Base-by-base conservation (phyloP, 2,329 filamentous ascomycete genomes). In the Gnomoniopsis smithogilvyi region DNA sequence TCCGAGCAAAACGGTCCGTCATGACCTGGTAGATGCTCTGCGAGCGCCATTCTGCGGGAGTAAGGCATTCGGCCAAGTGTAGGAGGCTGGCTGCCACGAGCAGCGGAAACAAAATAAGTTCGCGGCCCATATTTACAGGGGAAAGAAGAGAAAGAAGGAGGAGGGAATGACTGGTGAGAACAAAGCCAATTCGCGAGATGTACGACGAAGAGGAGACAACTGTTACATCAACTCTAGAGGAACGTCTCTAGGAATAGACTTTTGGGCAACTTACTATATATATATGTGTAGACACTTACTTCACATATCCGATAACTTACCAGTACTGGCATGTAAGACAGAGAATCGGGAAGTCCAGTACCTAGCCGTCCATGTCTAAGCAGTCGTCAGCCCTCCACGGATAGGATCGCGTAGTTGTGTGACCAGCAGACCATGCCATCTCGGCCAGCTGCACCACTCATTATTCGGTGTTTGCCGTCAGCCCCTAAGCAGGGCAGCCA, bases 11-110 rank as follows among this genome's bases (percentile, higher is more conserved):
- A 12, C 76, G 69, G 64, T 78, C 76, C 3, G 74, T 77, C 60
- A 78, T 66, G 52, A 78, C 70, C 66, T 78, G 76, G 60, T 78
- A 78, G 60, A 78, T 75, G 41, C 73, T 74, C 59, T 73, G 72
- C 30, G 68, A 66, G n/a, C 74, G 69, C 74, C 72, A 73, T 63
- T 69, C 54, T n/a, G 64, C 54, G 36, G 61, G 61, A 4, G 54
- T 58, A 45, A 62, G 58, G 30, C 59, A 22, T 10, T 22, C 36
- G 41, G 34, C 51, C 11, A 59, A 54, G 47, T 51, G 33, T n/a
- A 53, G 43, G 8, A 60, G 34, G 38, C 46, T 41, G 30, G 58
- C 51, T 45, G 57, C 50, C 22, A 52, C 38, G 3, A 62, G 41
- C 19, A 56, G 24, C 10, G 50, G 41, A 22, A 60, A 33, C 12